phyloP scores from a whole-genome alignment of 176 grass and related monocot genomes.

The Puccinellia tenuiflora region DNA sequence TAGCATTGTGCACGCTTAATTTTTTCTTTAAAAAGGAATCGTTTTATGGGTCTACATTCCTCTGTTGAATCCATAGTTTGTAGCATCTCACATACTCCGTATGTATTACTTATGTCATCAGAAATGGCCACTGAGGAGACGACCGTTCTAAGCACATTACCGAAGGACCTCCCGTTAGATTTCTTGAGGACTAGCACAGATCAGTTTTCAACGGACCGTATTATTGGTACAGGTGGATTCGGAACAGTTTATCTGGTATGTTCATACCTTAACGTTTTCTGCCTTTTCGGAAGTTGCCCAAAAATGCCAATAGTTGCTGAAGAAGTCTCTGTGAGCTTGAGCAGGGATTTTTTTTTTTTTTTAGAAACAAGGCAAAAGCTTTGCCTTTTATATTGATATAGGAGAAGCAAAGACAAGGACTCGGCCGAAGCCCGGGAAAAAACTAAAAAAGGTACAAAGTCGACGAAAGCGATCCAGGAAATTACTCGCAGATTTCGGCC shows the following conservation, averaged over 20 bases:
- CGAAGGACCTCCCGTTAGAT: not conserved
- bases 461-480: too few relatives aligned
- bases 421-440: too few relatives aligned
- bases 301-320: not conserved
- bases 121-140: not conserved
- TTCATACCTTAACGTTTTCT: too few relatives aligned
- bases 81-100: not conserved
- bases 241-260: constrained; percentile 34
- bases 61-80: not conserved
- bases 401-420: too few relatives aligned
- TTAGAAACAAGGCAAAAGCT: too few relatives aligned
- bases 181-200: constrained; percentile 11
- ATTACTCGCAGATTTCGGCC: too few relatives aligned
- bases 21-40: not conserved
- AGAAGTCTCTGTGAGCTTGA: not conserved
- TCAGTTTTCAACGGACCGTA: not conserved
- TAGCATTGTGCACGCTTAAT: not conserved
- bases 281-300: not conserved
- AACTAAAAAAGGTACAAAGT: too few relatives aligned
- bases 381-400: too few relatives aligned
- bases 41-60: not conserved
- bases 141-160: constrained; percentile 9
- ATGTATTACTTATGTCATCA: not conserved
- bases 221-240: constrained; percentile 21
- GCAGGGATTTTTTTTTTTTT: too few relatives aligned